Percentiles rank a stretch among this genome's conserved stretches.
These are phyloP conservation scores for Astrephomene gubernaculifera DNA, from an alignment of 139 green algal genomes.

Conservation along the genomic window DNA sequence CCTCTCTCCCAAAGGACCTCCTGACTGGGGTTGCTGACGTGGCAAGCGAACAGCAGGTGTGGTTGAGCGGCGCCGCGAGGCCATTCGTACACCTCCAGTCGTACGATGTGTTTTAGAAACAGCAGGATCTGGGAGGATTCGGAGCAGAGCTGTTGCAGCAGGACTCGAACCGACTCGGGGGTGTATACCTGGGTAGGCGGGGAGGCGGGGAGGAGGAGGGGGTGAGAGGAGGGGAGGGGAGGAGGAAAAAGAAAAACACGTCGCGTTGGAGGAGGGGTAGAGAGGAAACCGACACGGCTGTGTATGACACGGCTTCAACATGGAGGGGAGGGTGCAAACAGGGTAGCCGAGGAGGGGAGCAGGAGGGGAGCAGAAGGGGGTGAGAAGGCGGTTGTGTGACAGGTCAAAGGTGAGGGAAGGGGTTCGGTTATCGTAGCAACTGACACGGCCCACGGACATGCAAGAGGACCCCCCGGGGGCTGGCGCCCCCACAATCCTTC, in stretches of 20 bases:
- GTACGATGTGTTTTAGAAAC: constrained; percentile 70
- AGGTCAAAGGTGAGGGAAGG: neutral
- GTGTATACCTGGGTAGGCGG: constrained; percentile 64
- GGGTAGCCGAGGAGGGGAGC: constrained; percentile 40
- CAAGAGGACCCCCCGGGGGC: too few species aligned
- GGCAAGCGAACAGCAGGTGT: constrained; percentile 26
- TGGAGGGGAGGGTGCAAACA: too few species aligned
- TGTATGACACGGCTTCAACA: too few species aligned
- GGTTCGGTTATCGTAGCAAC: too few species aligned
- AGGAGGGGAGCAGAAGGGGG: neutral
- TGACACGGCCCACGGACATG: too few species aligned
- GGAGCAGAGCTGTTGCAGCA: constrained; percentile 66
- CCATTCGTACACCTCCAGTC: constrained; percentile 62
- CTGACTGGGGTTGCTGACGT: constrained; percentile 39
- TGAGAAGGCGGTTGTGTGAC: neutral
- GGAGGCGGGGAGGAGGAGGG: neutral
- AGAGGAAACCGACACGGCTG: too few species aligned
- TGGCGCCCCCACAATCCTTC: too few species aligned
- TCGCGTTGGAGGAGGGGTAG: too few species aligned
- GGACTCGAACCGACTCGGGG: constrained; percentile 49
- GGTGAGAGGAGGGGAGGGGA: neutral
- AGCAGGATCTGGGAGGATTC: constrained; percentile 72
- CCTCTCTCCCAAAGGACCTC: constrained; percentile 35
- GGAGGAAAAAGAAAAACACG: too few species aligned
- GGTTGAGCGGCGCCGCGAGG: neutral